phyloP scores from a whole-genome alignment of 306 rosid genomes.

The Trifolium pratense region DNA sequence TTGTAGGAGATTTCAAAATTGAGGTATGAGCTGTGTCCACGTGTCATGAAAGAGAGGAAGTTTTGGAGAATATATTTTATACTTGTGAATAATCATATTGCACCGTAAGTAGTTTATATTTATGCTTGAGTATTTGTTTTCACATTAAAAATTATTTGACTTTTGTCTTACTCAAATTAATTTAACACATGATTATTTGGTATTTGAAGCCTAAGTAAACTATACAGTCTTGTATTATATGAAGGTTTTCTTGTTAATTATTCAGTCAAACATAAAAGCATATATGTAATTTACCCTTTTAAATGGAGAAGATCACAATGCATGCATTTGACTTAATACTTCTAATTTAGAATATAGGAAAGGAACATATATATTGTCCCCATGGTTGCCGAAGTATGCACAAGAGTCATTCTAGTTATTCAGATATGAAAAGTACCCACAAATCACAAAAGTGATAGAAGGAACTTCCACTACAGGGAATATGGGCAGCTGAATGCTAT shows the following conservation, averaged over 20 bases:
- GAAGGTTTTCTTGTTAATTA: conserved; percentile 6
- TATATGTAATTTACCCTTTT: not conserved
- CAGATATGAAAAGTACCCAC: conserved; percentile 7
- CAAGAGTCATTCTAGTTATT: conserved; percentile 24
- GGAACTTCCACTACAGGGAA: conserved; percentile 3
- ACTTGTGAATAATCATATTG: conserved; percentile 59
- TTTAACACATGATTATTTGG: conserved; percentile 10
- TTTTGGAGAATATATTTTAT: conserved; percentile 81
- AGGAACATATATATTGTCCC: not conserved
- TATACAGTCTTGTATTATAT: not conserved
- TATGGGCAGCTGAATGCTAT: conserved; percentile 22
- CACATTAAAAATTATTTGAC: conserved; percentile 19
- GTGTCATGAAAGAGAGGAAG: conserved; percentile 76
- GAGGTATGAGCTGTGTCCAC: conserved; percentile 74
- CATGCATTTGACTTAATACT: conserved; percentile 13
- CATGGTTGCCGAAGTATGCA: conserved; percentile 3
- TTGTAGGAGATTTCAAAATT: conserved; percentile 72
- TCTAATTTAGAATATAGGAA: conserved; percentile 6
- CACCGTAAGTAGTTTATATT: conserved; percentile 56
- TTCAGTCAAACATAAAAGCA: not conserved
- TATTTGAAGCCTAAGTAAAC: conserved; percentile 9
- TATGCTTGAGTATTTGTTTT: conserved; percentile 36
- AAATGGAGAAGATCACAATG: conserved; percentile 9
- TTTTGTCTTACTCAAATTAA: not conserved
- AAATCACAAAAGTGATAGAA: conserved; percentile 1